Conservation (phyloP, 2,329 filamentous ascomycete genomes). For the Hypoxylon sp. region DNA sequence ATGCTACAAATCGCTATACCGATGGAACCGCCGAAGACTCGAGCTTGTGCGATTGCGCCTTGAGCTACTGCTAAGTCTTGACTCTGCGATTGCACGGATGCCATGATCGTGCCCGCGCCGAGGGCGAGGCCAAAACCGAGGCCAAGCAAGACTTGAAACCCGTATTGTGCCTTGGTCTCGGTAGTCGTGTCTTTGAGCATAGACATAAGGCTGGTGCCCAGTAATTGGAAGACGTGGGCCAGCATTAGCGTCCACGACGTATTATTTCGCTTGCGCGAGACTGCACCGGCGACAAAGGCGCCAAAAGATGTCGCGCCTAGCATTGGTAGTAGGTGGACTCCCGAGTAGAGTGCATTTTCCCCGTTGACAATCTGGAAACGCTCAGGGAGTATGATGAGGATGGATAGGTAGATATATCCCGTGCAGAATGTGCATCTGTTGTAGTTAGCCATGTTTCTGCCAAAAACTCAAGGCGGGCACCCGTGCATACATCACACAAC, state of each 20-base stretch:
- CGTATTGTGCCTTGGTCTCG: conserved; percentile 63
- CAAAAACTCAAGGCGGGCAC: not conserved
- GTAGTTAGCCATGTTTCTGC: conserved; percentile 13
- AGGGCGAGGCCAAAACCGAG: conserved; percentile 72
- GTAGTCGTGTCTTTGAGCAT: conserved; percentile 57
- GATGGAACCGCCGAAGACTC: conserved; percentile 72
- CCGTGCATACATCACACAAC: conserved; percentile 64
- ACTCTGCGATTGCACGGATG: conserved; percentile 65
- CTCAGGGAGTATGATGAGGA: conserved; percentile 72
- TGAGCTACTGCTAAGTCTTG: conserved; percentile 71
- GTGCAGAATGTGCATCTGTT: conserved; percentile 69
- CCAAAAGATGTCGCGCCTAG: conserved; percentile 70
- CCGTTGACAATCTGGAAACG: conserved; percentile 72
- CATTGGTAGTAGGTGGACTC: conserved; percentile 71
- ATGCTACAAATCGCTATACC: conserved; percentile 73
- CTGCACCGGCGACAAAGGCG: conserved; percentile 68
- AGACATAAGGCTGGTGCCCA: conserved; percentile 67
- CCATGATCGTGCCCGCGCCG: conserved; percentile 71
- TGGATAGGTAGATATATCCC: conserved; percentile 70
- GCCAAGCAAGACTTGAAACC: conserved; percentile 70
- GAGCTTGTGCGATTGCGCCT: conserved; percentile 71
- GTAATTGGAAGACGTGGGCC: conserved; percentile 66
- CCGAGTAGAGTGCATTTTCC: conserved; percentile 67
- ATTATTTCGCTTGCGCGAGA: conserved; percentile 69
- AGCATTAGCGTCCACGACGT: conserved; percentile 66